Percentiles rank a stretch among this genome's conserved stretches.
These are phyloP conservation scores for Aspergillaceae sp. DNA, from an alignment of 2,329 filamentous ascomycete genomes.

Conservation along the genomic window DNA sequence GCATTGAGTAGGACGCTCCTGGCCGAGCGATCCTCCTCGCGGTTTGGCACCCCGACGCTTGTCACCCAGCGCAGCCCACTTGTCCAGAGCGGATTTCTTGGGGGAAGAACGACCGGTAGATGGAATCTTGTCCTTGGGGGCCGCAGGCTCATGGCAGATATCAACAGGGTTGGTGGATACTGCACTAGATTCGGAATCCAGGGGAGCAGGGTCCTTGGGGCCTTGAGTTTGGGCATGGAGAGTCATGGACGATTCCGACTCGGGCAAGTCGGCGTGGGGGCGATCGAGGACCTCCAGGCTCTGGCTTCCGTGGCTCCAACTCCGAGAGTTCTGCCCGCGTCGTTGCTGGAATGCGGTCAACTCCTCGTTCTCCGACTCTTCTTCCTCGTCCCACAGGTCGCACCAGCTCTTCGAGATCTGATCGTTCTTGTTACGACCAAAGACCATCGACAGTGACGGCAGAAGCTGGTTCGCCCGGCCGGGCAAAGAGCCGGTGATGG, in stretches of 20 bases:
- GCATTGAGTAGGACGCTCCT: conserved; percentile 36
- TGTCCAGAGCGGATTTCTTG: conserved; percentile 52
- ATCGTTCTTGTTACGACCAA: conserved; percentile 63
- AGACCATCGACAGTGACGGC: conserved; percentile 66
- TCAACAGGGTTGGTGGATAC: conserved; percentile 42
- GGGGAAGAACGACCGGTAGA: conserved; percentile 55
- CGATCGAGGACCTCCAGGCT: conserved; percentile 34
- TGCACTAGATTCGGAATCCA: conserved; percentile 3
- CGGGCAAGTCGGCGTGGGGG: conserved; percentile 44
- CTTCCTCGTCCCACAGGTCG: conserved; percentile 95
- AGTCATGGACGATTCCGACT: conserved; percentile 46
- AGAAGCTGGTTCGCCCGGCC: conserved; percentile 51
- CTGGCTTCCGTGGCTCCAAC: conserved; percentile 69
- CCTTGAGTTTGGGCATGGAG: conserved; percentile 40
- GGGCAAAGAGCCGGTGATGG: conserved; percentile 72
- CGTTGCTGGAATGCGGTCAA: conserved; percentile 49
- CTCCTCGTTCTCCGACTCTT: conserved; percentile 54
- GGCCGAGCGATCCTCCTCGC: conserved; percentile 45
- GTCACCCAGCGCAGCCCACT: conserved; percentile 83
- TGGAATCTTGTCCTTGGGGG: conserved; percentile 18
- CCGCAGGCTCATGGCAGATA: conserved; percentile 52
- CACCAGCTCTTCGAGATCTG: conserved; percentile 97
- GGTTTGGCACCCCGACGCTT: conserved; percentile 61
- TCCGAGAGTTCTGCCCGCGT: conserved; percentile 58
- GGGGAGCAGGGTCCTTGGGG: conserved; percentile 19